Conservation (phyloP, 225 moss, liverwort and hornwort species). For the Pseudisothecium myosuroides region DNA sequence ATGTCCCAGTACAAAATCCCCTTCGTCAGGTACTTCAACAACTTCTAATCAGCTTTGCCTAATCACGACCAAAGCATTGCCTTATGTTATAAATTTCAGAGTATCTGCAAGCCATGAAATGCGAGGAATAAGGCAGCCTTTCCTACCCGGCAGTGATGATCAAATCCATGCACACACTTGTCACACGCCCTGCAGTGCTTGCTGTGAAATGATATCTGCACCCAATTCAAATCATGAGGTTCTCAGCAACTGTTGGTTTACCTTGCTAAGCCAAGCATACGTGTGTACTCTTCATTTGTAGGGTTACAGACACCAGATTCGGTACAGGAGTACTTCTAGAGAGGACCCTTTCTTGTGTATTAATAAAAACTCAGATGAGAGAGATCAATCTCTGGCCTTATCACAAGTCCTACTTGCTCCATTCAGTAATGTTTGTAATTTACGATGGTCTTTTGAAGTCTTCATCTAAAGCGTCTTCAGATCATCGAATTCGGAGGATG, state of each 20-base stretch:
- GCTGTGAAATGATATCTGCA: conserved; percentile 72
- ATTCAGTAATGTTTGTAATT: neutral
- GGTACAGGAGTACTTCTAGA: neutral
- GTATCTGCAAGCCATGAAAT: neutral
- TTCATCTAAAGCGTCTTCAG: neutral
- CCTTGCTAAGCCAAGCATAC: neutral
- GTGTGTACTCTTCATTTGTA: neutral
- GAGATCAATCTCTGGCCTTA: neutral
- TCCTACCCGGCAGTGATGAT: conserved; percentile 90
- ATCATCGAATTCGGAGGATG: neutral
- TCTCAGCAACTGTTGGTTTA: neutral
- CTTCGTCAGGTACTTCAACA: neutral
- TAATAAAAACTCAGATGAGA: too few species aligned
- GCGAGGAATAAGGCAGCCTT: neutral
- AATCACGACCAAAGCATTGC: neutral
- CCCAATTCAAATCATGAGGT: neutral
- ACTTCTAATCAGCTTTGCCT: neutral
- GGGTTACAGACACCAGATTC: neutral
- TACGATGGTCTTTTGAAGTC: neutral
- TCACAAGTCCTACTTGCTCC: neutral
- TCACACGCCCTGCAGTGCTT: conserved; percentile 96
- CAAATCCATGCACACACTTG: conserved; percentile 89
- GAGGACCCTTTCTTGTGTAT: neutral
- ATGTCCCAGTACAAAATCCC: neutral
- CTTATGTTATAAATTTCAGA: neutral